Evolutionary conservation across 768 basidiomycete species (phyloP).

Genomic region (Melanogaster broomeanus): DNA sequence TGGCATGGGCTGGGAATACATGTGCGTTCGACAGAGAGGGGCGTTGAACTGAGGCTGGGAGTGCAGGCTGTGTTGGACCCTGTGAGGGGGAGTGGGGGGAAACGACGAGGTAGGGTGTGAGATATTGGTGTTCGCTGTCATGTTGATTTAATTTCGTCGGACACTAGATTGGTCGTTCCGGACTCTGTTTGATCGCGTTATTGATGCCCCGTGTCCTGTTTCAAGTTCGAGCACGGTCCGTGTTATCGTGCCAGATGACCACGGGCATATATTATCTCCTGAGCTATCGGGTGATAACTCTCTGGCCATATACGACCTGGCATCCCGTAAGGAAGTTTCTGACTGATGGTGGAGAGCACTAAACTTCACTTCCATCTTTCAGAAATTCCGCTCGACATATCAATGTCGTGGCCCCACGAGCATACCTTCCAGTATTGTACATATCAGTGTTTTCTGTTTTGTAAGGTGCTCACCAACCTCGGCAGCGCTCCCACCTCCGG

Average conservation of each 20-base stretch:
- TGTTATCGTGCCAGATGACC: constrained; percentile 47
- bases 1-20: constrained; percentile 90
- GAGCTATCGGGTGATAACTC: constrained; percentile 43
- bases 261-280: constrained; percentile 50
- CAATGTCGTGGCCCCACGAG: constrained; percentile 55
- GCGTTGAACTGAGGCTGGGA: constrained; percentile 64
- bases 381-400: constrained; percentile 50
- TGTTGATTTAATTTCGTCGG: constrained; percentile 6
- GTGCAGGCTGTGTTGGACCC: constrained; percentile 84
- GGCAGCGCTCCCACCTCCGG: constrained; percentile 38
- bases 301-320: constrained; percentile 50
- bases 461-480: neutral
- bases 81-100: constrained; percentile 51
- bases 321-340: constrained; percentile 38
- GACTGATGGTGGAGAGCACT: neutral
- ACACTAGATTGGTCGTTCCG: constrained; percentile 71
- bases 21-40: constrained; percentile 60
- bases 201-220: constrained; percentile 69
- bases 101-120: constrained; percentile 51
- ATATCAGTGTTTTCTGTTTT: constrained; percentile 16
- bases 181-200: constrained; percentile 64
- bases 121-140: neutral
- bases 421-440: constrained; percentile 58
- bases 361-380: neutral
- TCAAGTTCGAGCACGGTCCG: constrained; percentile 58